Evolutionary conservation across 495 filamentous ascomycete species (phyloP).

Genomic region (Aspergillus nidulans): DNA sequence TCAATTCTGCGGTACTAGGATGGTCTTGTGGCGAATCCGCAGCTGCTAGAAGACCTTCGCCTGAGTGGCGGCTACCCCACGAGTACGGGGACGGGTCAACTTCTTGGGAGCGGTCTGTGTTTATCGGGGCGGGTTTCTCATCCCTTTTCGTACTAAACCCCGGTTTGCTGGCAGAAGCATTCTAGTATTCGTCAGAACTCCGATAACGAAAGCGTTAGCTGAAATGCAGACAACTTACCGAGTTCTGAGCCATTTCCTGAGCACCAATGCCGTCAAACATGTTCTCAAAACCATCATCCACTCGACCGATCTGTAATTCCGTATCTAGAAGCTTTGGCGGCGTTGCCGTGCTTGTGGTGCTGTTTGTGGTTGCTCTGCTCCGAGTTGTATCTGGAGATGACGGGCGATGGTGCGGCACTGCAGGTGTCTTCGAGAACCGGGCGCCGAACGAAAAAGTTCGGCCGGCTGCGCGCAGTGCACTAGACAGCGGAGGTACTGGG

Average conservation of each 20-base stretch:
- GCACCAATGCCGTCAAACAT: slow-evolving; percentile 64
- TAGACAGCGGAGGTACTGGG: slow-evolving; percentile 51
- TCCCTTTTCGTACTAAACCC: slow-evolving; percentile 18
- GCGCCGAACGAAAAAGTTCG: slow-evolving; percentile 70
- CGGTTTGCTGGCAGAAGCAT: too few relatives aligned
- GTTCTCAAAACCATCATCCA: slow-evolving; percentile 60
- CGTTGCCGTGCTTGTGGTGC: slow-evolving; percentile 61
- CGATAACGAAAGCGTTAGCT: too few relatives aligned
- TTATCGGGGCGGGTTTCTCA: slow-evolving; percentile 49
- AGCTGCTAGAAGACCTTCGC: slow-evolving; percentile 52
- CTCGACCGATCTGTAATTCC: slow-evolving; percentile 45
- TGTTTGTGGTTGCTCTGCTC: slow-evolving; percentile 50
- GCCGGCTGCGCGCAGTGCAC: slow-evolving; percentile 58
- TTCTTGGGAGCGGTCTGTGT: slow-evolving; percentile 51
- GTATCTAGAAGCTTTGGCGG: slow-evolving; percentile 63
- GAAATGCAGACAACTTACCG: background rate
- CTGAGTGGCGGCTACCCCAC: slow-evolving; percentile 63
- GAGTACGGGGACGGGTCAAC: slow-evolving; percentile 61
- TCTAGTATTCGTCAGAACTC: too few relatives aligned
- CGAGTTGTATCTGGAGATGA: slow-evolving; percentile 35
- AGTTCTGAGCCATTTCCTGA: slow-evolving; percentile 17
- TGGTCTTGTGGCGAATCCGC: slow-evolving; percentile 19
- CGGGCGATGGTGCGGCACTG: slow-evolving; percentile 40
- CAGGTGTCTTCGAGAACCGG: slow-evolving; percentile 38
- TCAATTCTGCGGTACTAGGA: background rate